phyloP scores from a whole-genome alignment of 495 filamentous ascomycete species.

The Penicillium flavigenum region DNA sequence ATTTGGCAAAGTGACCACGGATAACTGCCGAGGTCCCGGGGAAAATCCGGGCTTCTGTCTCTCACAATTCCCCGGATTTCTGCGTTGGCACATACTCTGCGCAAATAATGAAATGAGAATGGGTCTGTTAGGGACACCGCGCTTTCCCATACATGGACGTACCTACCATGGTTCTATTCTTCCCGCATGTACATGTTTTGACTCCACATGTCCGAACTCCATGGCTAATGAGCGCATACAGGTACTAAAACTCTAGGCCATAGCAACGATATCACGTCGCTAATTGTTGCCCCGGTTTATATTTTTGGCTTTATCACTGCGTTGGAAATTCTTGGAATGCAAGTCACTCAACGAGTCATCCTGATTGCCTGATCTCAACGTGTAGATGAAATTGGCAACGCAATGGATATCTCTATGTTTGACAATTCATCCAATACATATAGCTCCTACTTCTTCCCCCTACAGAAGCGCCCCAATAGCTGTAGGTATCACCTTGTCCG shows the following conservation, averaged over 20 bases:
- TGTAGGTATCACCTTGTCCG: conserved; percentile 18
- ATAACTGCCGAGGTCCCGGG: too few species aligned
- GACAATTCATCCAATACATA: conserved; percentile 28
- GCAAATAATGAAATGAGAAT: too few species aligned
- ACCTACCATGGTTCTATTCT: conserved; percentile 10
- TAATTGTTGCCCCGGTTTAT: conserved; percentile 33
- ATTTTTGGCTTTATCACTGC: conserved; percentile 33
- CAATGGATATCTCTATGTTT: conserved; percentile 21
- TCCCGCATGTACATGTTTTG: conserved; percentile 6
- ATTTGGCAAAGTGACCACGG: too few species aligned
- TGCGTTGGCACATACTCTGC: too few species aligned
- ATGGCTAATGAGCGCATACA: conserved; percentile 9
- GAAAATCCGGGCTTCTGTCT: too few species aligned
- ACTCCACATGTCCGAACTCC: too few species aligned
- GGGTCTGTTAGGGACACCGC: too few species aligned
- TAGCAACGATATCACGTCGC: conserved; percentile 26
- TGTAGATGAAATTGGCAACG: conserved; percentile 21
- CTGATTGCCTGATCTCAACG: conserved; percentile 20
- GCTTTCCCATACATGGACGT: too few species aligned
- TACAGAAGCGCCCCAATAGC: neutral
- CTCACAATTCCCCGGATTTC: too few species aligned
- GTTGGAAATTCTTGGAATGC: conserved; percentile 42
- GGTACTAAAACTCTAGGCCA: conserved; percentile 35
- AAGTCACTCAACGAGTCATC: conserved; percentile 30
- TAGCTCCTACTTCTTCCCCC: conserved; percentile 29